phyloP scores from a whole-genome alignment of 2,329 filamentous ascomycete species.

The Orbilia oligospora region DNA sequence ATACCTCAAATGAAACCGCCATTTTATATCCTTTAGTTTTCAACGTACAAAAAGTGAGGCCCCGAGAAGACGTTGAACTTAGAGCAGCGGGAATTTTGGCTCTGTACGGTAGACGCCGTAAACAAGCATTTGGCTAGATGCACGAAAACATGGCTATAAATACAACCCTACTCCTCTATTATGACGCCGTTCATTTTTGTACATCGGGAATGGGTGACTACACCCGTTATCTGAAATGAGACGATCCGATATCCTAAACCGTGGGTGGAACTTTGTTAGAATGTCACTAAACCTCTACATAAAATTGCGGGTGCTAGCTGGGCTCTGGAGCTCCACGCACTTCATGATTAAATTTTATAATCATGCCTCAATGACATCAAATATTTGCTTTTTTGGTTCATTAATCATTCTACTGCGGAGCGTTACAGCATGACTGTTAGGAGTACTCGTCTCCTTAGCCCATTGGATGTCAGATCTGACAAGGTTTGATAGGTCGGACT shows the following conservation, averaged over 20 bases:
- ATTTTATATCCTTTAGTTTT: not conserved
- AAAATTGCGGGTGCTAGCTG: not conserved
- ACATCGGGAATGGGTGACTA: not conserved
- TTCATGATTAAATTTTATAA: too few relatives aligned
- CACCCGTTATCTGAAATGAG: not conserved
- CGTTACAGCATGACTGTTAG: too few relatives aligned
- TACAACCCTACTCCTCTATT: not conserved
- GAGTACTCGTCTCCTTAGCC: too few relatives aligned
- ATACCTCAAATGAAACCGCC: not conserved
- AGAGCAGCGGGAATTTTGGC: conserved; percentile 61
- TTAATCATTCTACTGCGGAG: too few relatives aligned
- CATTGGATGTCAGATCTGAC: too few relatives aligned
- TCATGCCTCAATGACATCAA: too few relatives aligned
- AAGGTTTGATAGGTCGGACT: too few relatives aligned
- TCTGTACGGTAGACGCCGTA: not conserved
- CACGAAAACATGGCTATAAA: not conserved
- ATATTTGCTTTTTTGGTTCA: too few relatives aligned
- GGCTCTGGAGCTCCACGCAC: too few relatives aligned
- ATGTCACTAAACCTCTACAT: not conserved
- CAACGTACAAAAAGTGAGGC: not conserved
- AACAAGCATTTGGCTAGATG: not conserved
- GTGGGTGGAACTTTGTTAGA: not conserved
- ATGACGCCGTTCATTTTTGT: not conserved
- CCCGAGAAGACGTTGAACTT: not conserved
- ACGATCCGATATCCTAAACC: not conserved